Conservation (phyloP, 1,284 basidiomycete genomes). For the Exobasidium rhododendri region DNA sequence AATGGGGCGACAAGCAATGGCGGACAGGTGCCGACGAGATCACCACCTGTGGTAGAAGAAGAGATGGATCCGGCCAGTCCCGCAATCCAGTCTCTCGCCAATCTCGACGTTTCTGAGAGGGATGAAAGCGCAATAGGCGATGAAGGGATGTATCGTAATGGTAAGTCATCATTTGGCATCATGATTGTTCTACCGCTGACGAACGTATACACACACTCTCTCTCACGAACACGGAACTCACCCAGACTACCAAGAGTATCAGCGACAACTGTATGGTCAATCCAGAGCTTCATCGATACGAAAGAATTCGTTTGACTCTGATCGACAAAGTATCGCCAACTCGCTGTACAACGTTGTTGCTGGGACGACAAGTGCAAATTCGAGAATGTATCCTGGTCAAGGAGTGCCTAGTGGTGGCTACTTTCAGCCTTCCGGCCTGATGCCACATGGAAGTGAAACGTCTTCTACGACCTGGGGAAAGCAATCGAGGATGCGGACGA, state of each 20-base stretch:
- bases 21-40: background rate
- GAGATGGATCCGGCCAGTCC: background rate
- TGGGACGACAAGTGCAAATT: slow-evolving; percentile 20
- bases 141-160: slow-evolving; percentile 10
- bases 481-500: slow-evolving; percentile 33
- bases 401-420: slow-evolving; percentile 4
- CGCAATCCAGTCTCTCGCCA: background rate
- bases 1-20: background rate
- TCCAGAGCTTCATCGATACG: slow-evolving; percentile 39
- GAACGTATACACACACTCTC: too few species aligned
- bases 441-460: slow-evolving; percentile 5
- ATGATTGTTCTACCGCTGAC: too few species aligned
- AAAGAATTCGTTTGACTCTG: slow-evolving; percentile 39
- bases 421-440: slow-evolving; percentile 8
- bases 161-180: background rate
- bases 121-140: background rate
- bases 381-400: slow-evolving; percentile 30
- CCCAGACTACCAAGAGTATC: slow-evolving; percentile 19
- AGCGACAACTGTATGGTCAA: slow-evolving; percentile 6
- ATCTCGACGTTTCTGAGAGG: background rate
- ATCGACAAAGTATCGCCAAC: slow-evolving; percentile 37
- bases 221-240: too few species aligned
- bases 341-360: slow-evolving; percentile 34
- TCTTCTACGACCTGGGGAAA: slow-evolving; percentile 23
- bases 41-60: background rate